Evolutionary conservation across 2,329 filamentous ascomycete species (phyloP).

Genomic region (Sclerotinia sclerotiorum): DNA sequence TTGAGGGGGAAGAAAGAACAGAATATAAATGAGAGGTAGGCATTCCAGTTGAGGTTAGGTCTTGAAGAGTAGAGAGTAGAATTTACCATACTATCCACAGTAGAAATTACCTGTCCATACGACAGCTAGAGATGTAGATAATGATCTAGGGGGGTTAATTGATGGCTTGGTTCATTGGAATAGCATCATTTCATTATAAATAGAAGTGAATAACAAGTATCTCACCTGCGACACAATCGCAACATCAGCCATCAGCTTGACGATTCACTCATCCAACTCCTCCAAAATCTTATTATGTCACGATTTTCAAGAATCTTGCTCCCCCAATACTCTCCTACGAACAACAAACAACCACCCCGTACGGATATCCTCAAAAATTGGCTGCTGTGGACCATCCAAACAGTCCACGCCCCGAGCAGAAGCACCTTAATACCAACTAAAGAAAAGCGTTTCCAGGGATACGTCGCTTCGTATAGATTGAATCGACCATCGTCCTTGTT

Average conservation of each 20-base stretch:
- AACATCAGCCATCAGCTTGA: too few relatives aligned
- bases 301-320: too few relatives aligned
- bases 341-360: neutral
- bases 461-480: slow-evolving; percentile 31
- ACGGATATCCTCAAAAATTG: neutral
- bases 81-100: neutral
- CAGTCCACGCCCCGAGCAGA: neutral
- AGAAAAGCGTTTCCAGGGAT: slow-evolving; percentile 38
- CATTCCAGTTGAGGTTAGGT: neutral
- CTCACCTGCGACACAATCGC: too few relatives aligned
- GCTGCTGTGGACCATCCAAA: neutral
- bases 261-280: neutral
- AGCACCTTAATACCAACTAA: too few relatives aligned
- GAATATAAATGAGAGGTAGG: too few relatives aligned
- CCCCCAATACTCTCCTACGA: neutral
- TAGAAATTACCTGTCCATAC: neutral
- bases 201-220: neutral
- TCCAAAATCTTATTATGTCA: neutral
- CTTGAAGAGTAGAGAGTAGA: too few relatives aligned
- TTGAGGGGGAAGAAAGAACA: neutral
- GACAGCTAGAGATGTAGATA: too few relatives aligned
- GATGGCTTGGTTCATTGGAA: neutral
- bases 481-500: slow-evolving; percentile 14
- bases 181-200: neutral
- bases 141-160: neutral